Conservation (phyloP, 2,329 filamentous ascomycete species). For the Neopestalotiopsis sp. region DNA sequence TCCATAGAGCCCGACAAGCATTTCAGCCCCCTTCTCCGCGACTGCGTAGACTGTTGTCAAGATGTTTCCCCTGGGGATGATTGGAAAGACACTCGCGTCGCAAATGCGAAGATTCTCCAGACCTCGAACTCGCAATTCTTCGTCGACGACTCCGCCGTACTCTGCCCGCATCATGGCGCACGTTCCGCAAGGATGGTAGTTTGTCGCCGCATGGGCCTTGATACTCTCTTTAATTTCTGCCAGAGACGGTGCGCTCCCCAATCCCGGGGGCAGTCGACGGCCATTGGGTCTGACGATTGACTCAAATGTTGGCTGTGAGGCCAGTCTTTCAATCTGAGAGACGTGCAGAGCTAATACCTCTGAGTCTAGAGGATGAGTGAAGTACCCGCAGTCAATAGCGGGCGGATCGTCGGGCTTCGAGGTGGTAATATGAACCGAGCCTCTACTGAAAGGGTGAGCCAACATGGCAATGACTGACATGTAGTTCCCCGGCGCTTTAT, state of each 20-base stretch:
- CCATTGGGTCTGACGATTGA: not conserved
- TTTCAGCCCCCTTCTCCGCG: not conserved
- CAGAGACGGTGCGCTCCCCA: not conserved
- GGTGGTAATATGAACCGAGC: conserved; percentile 13
- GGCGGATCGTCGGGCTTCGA: not conserved
- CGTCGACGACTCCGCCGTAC: not conserved
- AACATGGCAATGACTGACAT: conserved; percentile 1
- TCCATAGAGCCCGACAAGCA: not conserved
- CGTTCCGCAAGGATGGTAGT: not conserved
- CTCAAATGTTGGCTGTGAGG: not conserved
- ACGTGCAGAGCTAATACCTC: conserved; percentile 19
- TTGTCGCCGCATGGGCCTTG: not conserved
- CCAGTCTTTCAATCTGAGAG: conserved; percentile 6
- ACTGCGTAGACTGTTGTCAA: conserved; percentile 4
- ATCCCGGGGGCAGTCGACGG: not conserved
- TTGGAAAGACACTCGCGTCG: conserved; percentile 8
- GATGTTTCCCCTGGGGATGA: not conserved
- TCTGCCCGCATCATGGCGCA: conserved; percentile 5
- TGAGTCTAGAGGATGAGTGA: conserved; percentile 15
- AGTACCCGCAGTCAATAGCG: not conserved
- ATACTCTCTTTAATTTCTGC: not conserved
- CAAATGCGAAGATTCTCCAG: not conserved
- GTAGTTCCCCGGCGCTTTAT: not conserved
- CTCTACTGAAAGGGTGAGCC: conserved; percentile 20
- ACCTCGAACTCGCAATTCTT: not conserved